Evolutionary conservation across 2,329 filamentous ascomycete species (phyloP).

Genomic region (Pseudofabraea citricarpa): DNA sequence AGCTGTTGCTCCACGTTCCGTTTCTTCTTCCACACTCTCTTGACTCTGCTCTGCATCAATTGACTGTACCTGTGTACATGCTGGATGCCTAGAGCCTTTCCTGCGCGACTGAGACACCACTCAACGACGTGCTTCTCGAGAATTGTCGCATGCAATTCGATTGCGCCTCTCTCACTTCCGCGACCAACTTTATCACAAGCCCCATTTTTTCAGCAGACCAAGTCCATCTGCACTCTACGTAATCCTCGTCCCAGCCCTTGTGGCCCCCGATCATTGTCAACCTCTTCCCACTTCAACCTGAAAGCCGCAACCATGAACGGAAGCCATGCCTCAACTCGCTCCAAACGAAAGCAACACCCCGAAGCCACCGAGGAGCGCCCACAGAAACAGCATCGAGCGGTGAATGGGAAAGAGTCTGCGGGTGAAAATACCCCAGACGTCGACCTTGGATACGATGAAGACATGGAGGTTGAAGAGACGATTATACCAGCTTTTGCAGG

Average conservation of each 20-base stretch:
- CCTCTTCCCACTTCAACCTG: conserved; percentile 1
- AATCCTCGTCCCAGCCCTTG: not conserved
- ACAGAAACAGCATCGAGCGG: conserved; percentile 25
- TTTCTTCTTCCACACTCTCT: too few species aligned
- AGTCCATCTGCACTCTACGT: not conserved
- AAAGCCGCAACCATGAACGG: conserved; percentile 21
- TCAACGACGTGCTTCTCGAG: conserved; percentile 25
- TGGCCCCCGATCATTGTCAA: not conserved
- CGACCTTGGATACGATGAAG: conserved; percentile 23
- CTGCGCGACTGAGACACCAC: conserved; percentile 23
- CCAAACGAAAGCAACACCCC: conserved; percentile 28
- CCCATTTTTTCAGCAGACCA: not conserved
- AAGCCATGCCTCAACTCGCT: conserved; percentile 19
- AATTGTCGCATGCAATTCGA: conserved; percentile 14
- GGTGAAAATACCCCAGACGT: conserved; percentile 29
- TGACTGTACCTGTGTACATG: conserved; percentile 9
- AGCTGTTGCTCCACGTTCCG: too few species aligned
- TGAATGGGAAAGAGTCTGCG: conserved; percentile 29
- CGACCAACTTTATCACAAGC: not conserved
- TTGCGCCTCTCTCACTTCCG: conserved; percentile 5
- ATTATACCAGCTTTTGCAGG: conserved; percentile 38
- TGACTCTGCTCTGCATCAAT: too few species aligned
- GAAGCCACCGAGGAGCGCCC: conserved; percentile 22
- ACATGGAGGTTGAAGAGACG: conserved; percentile 31
- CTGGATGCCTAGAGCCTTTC: conserved; percentile 27